Evolutionary conservation across 371 early-diverging fungal species (phyloP).

Genomic region (Parasitella parasitica): DNA sequence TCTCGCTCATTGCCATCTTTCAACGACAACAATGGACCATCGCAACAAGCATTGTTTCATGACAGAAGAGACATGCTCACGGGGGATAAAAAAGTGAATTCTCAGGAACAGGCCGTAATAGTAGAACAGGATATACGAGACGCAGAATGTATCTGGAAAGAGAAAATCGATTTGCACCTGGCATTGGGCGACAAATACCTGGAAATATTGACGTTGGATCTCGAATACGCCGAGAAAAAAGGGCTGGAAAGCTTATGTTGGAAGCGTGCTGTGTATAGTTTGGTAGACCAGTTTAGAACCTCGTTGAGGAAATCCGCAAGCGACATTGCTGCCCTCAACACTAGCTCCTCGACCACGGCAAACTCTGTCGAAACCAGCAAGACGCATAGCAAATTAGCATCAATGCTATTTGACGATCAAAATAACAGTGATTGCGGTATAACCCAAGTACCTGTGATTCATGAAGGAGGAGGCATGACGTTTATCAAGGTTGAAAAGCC

Average conservation of each 20-base stretch:
- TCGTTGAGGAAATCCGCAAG: slow-evolving; percentile 35
- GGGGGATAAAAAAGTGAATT: neutral
- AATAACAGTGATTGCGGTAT: slow-evolving; percentile 8
- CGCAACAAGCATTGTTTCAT: neutral
- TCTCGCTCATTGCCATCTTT: slow-evolving; percentile 13
- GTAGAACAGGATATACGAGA: slow-evolving; percentile 21
- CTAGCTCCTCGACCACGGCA: neutral
- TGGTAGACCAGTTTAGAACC: slow-evolving; percentile 59
- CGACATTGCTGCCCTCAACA: neutral
- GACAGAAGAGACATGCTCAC: neutral
- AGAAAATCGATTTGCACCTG: slow-evolving; percentile 41
- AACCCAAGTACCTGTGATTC: slow-evolving; percentile 8
- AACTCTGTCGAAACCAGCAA: neutral
- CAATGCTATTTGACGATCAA: slow-evolving; percentile 10
- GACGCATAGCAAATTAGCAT: slow-evolving; percentile 1
- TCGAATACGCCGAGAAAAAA: slow-evolving; percentile 57
- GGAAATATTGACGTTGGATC: slow-evolving; percentile 50
- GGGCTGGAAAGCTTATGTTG: slow-evolving; percentile 64
- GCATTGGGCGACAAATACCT: slow-evolving; percentile 50
- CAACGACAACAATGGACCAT: neutral
- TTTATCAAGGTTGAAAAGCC: slow-evolving; percentile 12
- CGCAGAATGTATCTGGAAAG: slow-evolving; percentile 29
- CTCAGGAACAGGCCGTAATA: neutral
- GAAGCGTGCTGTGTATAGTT: slow-evolving; percentile 63
- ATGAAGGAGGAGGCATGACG: slow-evolving; percentile 17